Conservation (phyloP, 345 rosid species). For the Corchorus olitorius region DNA sequence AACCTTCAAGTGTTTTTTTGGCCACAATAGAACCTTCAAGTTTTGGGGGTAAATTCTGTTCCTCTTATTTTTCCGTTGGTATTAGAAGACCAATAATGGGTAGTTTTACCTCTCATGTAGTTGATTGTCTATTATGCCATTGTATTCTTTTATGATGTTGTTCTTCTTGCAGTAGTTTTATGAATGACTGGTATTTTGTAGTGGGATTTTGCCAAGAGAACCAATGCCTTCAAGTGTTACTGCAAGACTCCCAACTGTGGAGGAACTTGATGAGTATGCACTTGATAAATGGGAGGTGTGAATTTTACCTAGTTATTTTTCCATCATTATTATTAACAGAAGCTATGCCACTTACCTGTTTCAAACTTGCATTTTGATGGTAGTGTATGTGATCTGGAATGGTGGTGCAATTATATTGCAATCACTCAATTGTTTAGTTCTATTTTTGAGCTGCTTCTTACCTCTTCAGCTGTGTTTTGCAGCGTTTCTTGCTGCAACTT, state of each 20-base stretch:
- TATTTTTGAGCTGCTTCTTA: constrained; percentile 34
- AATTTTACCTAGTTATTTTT: constrained; percentile 29
- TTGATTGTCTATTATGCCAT: constrained; percentile 4
- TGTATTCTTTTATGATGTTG: constrained; percentile 17
- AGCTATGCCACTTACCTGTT: constrained; percentile 1
- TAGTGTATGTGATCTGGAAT: constrained; percentile 3
- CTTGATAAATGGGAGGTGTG: constrained; percentile 94
- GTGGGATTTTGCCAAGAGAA: constrained; percentile 91
- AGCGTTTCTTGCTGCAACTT: constrained; percentile 94
- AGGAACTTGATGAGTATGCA: constrained; percentile 82
- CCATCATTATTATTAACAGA: not conserved
- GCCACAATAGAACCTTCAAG: not conserved
- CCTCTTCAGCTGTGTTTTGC: constrained; percentile 36
- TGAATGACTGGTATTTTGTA: constrained; percentile 31
- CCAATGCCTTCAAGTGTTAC: constrained; percentile 60
- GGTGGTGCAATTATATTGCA: not conserved
- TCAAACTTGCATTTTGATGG: constrained; percentile 7
- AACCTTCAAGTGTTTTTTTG: no score
- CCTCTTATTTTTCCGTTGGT: not conserved
- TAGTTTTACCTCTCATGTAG: not conserved
- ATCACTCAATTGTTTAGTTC: not conserved
- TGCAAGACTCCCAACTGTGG: constrained; percentile 66
- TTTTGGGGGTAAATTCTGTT: not conserved
- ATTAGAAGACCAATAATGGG: not conserved
- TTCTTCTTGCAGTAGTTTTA: constrained; percentile 1